Evolutionary conservation across 805 yeast genomes (phyloP), one percentile per base, ranked within the genome.

Genomic region (Maudiozyma saulgeensis): DNA sequence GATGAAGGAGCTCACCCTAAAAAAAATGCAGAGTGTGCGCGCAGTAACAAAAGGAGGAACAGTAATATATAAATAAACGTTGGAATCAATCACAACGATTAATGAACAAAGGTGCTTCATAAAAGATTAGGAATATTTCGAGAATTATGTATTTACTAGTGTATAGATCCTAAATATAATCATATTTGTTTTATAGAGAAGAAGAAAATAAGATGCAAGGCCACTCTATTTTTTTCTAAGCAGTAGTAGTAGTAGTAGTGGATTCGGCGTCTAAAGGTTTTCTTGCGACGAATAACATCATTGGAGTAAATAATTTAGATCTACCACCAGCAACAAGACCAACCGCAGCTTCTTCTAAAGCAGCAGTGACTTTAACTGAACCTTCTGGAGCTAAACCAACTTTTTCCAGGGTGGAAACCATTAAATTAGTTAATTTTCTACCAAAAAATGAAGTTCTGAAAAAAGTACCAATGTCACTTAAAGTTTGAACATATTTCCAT

Each of bases 341-440:
- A 52, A 91, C 82, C 49, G 98, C 98, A 53, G 99, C 99, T 67
- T 90, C 93, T 74, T 93, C 99, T 57, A 93, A 78, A 31, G 98
- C 98, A 53, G 71, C 77, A 41, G 98, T 88, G 56, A 93, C 97
- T 73, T 87, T 82, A 64, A 77, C 78, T 18, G 91, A 86, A 52
- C 96, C 99, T 70, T 84, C 80, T 66, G 98, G 97, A 44, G 97
- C 97, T 50, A 93, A 58, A 51, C 96, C 93, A 31, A 89, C 46
- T 63, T 70, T 80, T 74, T 93, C 99, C 76, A 93, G 69, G n/a
- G 81, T 59, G 18, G 89, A 84, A 51, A 91, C 90, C 58, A 82
- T 72, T 58, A 77, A 78, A 56, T 90, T 87, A 53, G 98, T 91
- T 64, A 89, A 59, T 62, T 76, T 75, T 78, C 98, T 87, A 63